phyloP scores from a whole-genome alignment of 345 rosid species.

The Rhodamnia rubescens region DNA sequence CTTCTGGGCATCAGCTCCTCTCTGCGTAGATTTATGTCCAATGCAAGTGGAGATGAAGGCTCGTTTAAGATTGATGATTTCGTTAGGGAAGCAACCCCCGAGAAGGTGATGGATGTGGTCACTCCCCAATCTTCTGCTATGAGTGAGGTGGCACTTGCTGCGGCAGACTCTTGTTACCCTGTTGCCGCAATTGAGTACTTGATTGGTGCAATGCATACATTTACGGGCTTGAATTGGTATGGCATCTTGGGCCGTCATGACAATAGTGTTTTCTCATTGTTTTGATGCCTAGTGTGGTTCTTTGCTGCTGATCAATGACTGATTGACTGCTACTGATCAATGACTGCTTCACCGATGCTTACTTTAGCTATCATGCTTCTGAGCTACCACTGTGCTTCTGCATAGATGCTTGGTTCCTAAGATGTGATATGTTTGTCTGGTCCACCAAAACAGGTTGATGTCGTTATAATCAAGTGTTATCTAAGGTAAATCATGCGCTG shows the following conservation, averaged over 20 bases:
- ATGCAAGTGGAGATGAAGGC: conserved; percentile 12
- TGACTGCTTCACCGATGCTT: not conserved
- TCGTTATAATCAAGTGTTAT: not conserved
- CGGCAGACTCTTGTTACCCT: conserved; percentile 60
- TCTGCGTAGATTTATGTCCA: conserved; percentile 22
- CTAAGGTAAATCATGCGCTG: not conserved
- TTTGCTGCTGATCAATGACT: not conserved
- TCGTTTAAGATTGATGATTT: conserved; percentile 26
- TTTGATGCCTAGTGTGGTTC: not conserved
- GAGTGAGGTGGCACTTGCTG: conserved; percentile 63
- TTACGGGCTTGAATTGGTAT: conserved; percentile 52
- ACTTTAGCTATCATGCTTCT: not conserved
- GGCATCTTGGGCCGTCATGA: not conserved
- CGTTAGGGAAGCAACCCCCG: conserved; percentile 26
- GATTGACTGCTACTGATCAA: not conserved
- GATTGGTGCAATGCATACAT: conserved; percentile 46
- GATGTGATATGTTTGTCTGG: not conserved
- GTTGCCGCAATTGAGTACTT: conserved; percentile 50
- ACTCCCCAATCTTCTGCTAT: conserved; percentile 28
- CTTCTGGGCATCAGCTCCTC: conserved; percentile 14
- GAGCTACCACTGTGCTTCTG: not conserved
- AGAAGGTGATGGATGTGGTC: conserved; percentile 14
- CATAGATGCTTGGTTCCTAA: not conserved
- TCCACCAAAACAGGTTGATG: not conserved
- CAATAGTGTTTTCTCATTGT: not conserved